Conservation (phyloP, 495 filamentous ascomycete genomes). For the Aspergillus cristatus region DNA sequence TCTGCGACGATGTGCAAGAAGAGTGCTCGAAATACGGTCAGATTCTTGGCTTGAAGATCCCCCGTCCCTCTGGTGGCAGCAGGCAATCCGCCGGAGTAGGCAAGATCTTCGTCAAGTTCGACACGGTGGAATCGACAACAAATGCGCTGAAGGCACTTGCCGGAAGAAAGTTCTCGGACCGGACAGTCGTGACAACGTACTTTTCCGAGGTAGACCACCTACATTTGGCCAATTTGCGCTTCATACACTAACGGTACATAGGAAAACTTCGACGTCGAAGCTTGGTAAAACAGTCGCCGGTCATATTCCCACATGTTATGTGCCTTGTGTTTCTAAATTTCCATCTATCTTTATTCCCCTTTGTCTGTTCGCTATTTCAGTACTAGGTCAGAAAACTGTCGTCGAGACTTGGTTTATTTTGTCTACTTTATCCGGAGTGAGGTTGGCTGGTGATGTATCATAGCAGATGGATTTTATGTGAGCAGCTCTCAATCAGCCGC, state of each 20-base stretch:
- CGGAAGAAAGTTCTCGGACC: slow-evolving; percentile 87
- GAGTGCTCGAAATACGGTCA: slow-evolving; percentile 87
- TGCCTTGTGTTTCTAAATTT: background rate
- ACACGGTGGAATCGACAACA: slow-evolving; percentile 64
- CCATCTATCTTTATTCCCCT: slow-evolving; percentile 6
- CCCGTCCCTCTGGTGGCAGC: slow-evolving; percentile 72
- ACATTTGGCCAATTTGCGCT: background rate
- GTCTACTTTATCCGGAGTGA: slow-evolving; percentile 14
- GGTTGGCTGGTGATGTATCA: slow-evolving; percentile 7
- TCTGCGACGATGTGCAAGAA: slow-evolving; percentile 81
- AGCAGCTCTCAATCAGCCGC: too few species aligned
- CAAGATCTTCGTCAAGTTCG: slow-evolving; percentile 96
- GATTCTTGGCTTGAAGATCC: slow-evolving; percentile 80
- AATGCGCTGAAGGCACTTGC: slow-evolving; percentile 79
- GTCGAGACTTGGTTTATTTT: slow-evolving; percentile 6
- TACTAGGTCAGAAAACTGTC: too few species aligned
- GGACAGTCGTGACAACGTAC: slow-evolving; percentile 92
- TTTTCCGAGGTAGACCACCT: slow-evolving; percentile 86
- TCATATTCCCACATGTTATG: background rate
- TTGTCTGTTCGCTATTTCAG: slow-evolving; percentile 11
- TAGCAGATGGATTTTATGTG: slow-evolving; percentile 7
- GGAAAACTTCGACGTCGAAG: slow-evolving; percentile 72
- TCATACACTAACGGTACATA: slow-evolving; percentile 27
- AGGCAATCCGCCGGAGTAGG: slow-evolving; percentile 81
- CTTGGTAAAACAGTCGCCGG: slow-evolving; percentile 51